Evolutionary conservation across 441 rosid genomes (phyloP).

Genomic region (Sinapis alba): DNA sequence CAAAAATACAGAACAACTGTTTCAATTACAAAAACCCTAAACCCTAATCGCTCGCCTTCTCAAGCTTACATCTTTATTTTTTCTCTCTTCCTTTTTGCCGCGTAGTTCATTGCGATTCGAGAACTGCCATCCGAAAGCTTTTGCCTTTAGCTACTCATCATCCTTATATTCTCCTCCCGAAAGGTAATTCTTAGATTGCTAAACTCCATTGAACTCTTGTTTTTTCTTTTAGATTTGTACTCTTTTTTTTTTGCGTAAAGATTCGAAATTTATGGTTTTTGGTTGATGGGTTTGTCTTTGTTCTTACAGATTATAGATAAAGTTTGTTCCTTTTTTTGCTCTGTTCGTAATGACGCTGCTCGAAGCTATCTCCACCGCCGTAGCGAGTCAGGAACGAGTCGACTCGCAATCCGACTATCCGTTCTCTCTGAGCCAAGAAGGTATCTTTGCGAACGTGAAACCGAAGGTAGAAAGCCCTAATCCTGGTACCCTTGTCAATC

Average conservation of each 20-base stretch:
- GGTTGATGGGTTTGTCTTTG: constrained; percentile 14
- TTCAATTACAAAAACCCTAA: background rate
- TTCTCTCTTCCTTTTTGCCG: background rate
- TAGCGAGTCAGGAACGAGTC: constrained; percentile 38
- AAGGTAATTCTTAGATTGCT: constrained; percentile 13
- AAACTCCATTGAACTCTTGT: background rate
- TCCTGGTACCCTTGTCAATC: constrained; percentile 54
- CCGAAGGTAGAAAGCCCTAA: constrained; percentile 53
- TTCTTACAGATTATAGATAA: constrained; percentile 22
- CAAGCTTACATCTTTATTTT: background rate
- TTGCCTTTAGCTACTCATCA: background rate
- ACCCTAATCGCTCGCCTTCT: background rate
- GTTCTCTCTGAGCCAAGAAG: constrained; percentile 59
- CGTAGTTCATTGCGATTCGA: background rate
- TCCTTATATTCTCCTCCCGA: background rate
- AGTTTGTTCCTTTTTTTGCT: constrained; percentile 7
- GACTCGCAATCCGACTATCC: constrained; percentile 56
- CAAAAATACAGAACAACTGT: background rate
- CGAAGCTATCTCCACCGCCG: constrained; percentile 69
- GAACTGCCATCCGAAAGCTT: background rate
- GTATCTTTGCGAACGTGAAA: constrained; percentile 59
- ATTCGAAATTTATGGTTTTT: constrained; percentile 4
- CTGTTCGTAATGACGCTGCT: constrained; percentile 67
- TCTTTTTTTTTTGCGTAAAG: background rate
- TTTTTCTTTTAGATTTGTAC: background rate